Base-by-base conservation (phyloP, 73 alveolate genomes). In the Paramecium caudatum region DNA sequence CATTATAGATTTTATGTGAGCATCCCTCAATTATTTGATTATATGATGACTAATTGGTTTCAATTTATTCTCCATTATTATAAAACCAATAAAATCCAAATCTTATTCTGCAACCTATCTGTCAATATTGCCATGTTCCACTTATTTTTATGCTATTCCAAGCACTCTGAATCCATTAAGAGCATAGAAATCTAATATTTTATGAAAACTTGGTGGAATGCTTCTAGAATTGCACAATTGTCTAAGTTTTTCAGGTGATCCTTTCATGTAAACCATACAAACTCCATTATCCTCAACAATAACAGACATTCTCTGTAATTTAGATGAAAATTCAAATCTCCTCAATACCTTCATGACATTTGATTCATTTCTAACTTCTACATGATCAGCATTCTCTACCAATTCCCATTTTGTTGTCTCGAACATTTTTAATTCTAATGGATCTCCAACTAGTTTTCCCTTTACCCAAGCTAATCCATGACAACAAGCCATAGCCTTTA, bases 381-480 rank as follows among this genome's bases (percentile, higher is more conserved):
- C 15, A 33, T 91, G 39, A 90, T 94, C 91, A 78, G 62, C 90
- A 46, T 91, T 87, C 49, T 93, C 95, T 5, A 61, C 68, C 16
- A 95, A 80, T 34, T 82, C 96, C 98, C 99, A 98, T 13, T 94
- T 96, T n/a, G 99, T 96, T 1, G 98, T 94, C 83, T 96, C 97
- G 84, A 98, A 98, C 99, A 98, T 98, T 69, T 97, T 95, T 5
- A 97, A 95, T 91, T 98, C 99, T 8, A 96, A 95, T 9, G 99
- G 99, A 84, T 98, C 99, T 4, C 99, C 99, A 3, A 95, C 88
- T 41, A 97, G 61, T 63, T 95, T 94, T 1, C 97, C 98, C 15
- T 95, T 91, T 3, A 98, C 98, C 63, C 91, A 87, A 0, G 99
- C 92, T 25, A 98, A 91, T 13, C 98, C 94, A 68, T 98, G 99